Evolutionary conservation across 768 basidiomycete genomes (phyloP).

Genomic region (Mycena vulgaris): DNA sequence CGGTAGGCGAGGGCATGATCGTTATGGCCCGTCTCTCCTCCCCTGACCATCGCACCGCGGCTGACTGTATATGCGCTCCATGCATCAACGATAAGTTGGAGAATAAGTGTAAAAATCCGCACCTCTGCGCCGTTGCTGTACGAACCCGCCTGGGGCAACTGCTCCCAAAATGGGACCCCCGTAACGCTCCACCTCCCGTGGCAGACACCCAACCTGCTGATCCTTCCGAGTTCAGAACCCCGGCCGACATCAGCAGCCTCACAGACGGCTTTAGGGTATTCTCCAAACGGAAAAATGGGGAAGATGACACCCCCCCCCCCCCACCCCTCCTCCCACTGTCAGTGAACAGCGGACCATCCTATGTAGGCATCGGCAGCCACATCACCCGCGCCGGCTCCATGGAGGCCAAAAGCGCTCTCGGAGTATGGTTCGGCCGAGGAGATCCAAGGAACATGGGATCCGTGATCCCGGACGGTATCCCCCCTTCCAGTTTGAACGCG

Average conservation of each 20-base stretch:
- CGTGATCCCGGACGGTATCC: no score
- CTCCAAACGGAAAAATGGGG: background rate
- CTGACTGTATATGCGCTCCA: background rate
- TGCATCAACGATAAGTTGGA: background rate
- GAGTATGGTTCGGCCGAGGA: no score
- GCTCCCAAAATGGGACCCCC: constrained; percentile 13
- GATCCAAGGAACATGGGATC: no score
- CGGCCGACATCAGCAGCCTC: background rate
- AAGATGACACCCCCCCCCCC: no score
- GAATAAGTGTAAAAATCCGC: constrained; percentile 4
- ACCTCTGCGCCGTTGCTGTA: background rate
- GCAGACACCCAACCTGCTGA: background rate
- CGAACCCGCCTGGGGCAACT: background rate
- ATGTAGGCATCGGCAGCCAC: no score
- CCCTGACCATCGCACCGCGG: background rate
- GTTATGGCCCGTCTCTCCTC: background rate
- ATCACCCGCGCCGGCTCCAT: no score
- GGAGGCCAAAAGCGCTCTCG: no score
- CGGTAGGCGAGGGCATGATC: background rate
- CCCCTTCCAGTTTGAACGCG: no score
- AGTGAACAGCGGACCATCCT: no score
- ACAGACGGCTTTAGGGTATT: background rate
- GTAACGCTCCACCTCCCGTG: no score
- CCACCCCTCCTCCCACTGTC: no score
- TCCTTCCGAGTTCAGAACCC: background rate